Base-by-base conservation (phyloP, 2,329 filamentous ascomycete species). In the Rhytidhysteron rufulum region DNA sequence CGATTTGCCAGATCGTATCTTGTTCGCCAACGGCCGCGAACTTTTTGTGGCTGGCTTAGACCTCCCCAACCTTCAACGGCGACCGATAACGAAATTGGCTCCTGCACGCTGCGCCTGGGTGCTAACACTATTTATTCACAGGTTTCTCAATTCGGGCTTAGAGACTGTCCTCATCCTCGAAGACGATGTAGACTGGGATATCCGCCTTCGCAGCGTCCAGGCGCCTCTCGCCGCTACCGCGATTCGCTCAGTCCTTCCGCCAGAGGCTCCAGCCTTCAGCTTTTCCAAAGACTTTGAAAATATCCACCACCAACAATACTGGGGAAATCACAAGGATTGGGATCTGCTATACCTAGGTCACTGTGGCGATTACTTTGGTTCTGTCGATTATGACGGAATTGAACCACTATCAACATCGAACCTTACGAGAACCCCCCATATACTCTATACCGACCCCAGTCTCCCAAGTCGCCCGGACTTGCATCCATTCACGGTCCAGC, bases 171-270 rank as follows among this genome's bases (percentile, higher is more conserved):
- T 71, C 21, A 66, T 71, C 18, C 57, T 71, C 31, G 68, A 71
- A 55, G 68, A 71, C 50, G 68, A 71, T 42, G 67, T 70, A 21
- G 67, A 71, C 44, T 71, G 65, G 63, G 67, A 70, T 45, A 65
- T 71, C 29, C 67, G 63, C 36, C 57, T 71, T 11, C 66, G 67
- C 39, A 69, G 62, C 41, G 42, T 56, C n/a, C 67, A 71, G 43
- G 55, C 69, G 10, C 68, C 68, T 4, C 55, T 64, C 5, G 65
- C 67, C 7, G 66, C 68, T 37, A 63, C 57, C 29, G 67, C 66
- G 19, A 56, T 61, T 16, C 66, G 68, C 39, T 57, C 59, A 20
- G 49, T 69, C 9, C 47, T 70, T 31, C 58, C 59, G 17, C 58
- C 61, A 9, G 44, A 51, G 9, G 27, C 19, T 37, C 24, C 16